Evolutionary conservation across 1,284 basidiomycete species (phyloP).

Genomic region (Sparassis latifolia): DNA sequence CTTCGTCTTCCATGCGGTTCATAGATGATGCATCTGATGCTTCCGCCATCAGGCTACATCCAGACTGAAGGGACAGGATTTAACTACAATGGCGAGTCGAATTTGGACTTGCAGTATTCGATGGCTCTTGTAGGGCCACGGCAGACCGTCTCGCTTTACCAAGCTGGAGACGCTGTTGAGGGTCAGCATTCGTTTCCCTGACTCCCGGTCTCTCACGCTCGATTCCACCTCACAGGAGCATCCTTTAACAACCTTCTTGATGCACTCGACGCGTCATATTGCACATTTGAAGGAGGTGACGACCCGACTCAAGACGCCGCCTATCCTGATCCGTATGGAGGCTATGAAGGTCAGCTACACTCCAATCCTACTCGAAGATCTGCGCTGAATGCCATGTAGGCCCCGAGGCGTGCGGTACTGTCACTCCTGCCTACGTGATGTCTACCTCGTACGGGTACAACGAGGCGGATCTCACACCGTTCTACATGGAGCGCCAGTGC

Average conservation of each 20-base stretch:
- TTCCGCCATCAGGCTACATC: slow-evolving; percentile 1
- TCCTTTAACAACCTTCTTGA: slow-evolving; percentile 11
- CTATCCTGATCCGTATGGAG: slow-evolving; percentile 29
- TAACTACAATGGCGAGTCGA: slow-evolving; percentile 40
- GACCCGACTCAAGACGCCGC: slow-evolving; percentile 13
- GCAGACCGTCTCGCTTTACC: slow-evolving; percentile 31
- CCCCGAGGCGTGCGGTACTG: slow-evolving; percentile 36
- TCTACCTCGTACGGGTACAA: slow-evolving; percentile 47
- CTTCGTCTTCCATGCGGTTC: neutral
- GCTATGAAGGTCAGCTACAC: slow-evolving; percentile 21
- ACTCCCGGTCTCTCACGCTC: neutral
- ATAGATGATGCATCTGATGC: neutral
- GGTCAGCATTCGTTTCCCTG: slow-evolving; percentile 5
- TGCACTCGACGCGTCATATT: slow-evolving; percentile 13
- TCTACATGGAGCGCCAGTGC: slow-evolving; percentile 46
- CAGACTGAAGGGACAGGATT: slow-evolving; percentile 18
- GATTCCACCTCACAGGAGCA: slow-evolving; percentile 3
- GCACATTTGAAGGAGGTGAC: slow-evolving; percentile 11
- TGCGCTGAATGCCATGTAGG: neutral
- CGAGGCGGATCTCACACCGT: slow-evolving; percentile 36
- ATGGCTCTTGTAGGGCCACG: slow-evolving; percentile 37
- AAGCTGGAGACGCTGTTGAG: slow-evolving; percentile 12
- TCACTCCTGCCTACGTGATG: slow-evolving; percentile 45
- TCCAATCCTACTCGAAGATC: neutral
- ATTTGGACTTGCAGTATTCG: slow-evolving; percentile 45